These are phyloP conservation scores for Pythium angustatum DNA, from an alignment of 352 stramenopile species.

Conservation along the genomic window DNA sequence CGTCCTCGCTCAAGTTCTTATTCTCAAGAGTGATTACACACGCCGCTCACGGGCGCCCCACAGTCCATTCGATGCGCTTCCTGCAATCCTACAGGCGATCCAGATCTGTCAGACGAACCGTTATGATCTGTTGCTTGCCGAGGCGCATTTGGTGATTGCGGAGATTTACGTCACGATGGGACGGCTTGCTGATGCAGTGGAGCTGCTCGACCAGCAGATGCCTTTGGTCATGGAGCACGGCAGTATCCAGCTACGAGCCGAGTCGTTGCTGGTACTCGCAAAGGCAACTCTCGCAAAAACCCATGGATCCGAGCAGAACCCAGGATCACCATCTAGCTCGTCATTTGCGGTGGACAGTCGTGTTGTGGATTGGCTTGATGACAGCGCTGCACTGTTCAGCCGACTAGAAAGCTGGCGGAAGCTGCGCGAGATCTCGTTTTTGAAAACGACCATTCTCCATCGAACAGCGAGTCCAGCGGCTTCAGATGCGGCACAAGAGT, in stretches of 20 bases:
- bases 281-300: constrained; percentile 46
- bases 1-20: constrained; percentile 51
- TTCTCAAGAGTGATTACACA: constrained; percentile 43
- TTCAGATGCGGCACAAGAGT: constrained; percentile 11
- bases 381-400: constrained; percentile 23
- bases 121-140: constrained; percentile 59
- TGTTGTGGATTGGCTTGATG: constrained; percentile 20
- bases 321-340: neutral
- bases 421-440: constrained; percentile 26
- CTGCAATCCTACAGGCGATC: constrained; percentile 40
- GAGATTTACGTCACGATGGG: constrained; percentile 68
- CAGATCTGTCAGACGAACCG: constrained; percentile 49
- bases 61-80: constrained; percentile 55
- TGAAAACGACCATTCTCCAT: constrained; percentile 18
- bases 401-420: constrained; percentile 22
- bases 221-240: constrained; percentile 67
- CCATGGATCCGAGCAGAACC: neutral
- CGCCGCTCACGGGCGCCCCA: constrained; percentile 37
- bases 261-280: constrained; percentile 57
- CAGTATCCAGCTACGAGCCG: constrained; percentile 49
- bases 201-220: constrained; percentile 64
- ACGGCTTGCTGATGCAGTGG: constrained; percentile 41
- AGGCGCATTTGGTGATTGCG: constrained; percentile 61
- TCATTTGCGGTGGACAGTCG: neutral
- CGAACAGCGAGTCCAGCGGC: neutral